Conservation (phyloP, 352 stramenopile genomes). For the Globisporangium cylindrosporum region DNA sequence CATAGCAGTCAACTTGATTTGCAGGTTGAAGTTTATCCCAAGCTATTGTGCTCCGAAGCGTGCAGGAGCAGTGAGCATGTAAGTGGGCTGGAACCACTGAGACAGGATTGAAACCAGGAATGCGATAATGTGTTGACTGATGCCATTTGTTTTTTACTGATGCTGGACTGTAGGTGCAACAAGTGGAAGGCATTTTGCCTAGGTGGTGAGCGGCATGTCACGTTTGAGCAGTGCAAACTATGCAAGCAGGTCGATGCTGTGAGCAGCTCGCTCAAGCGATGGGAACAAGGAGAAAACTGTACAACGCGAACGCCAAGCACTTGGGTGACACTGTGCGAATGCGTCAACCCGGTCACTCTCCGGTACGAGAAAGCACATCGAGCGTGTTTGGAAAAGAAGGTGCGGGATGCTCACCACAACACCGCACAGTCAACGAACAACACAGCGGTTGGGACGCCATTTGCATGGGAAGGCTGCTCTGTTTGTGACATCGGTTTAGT, state of each 20-base stretch:
- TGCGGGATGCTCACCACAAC: neutral
- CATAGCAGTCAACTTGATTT: conserved; percentile 20
- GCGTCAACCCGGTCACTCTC: conserved; percentile 28
- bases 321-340: conserved; percentile 44
- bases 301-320: conserved; percentile 29
- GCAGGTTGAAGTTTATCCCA: conserved; percentile 13
- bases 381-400: conserved; percentile 26
- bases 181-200: conserved; percentile 35
- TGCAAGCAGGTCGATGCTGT: conserved; percentile 34
- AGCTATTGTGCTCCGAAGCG: neutral
- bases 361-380: conserved; percentile 28
- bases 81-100: neutral
- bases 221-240: conserved; percentile 36
- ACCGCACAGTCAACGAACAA: too few relatives aligned
- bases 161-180: conserved; percentile 4
- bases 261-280: conserved; percentile 19
- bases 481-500: conserved; percentile 18
- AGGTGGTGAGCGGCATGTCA: conserved; percentile 20
- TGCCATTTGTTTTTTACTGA: neutral
- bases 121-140: neutral
- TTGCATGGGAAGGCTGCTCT: conserved; percentile 7
- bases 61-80: conserved; percentile 14
- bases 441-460: neutral
- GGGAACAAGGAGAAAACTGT: conserved; percentile 33
- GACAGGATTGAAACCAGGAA: neutral